phyloP scores from a whole-genome alignment of 78 protist genomes.

The Chrysochromulina parva region DNA sequence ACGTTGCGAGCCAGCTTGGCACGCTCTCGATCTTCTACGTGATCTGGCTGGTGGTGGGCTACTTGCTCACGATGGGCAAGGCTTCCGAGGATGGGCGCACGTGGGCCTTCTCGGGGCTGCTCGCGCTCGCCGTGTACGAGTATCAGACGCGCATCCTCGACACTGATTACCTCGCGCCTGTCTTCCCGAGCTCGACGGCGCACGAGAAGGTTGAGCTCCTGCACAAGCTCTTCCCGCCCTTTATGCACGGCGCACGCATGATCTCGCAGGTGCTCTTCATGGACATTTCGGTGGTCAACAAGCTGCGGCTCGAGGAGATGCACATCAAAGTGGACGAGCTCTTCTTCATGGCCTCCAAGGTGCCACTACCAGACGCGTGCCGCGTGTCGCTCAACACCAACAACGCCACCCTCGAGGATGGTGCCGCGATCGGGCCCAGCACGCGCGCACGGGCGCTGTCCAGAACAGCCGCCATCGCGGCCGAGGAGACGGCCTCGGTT shows the following conservation, averaged over 20 bases:
- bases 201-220: constrained; percentile 12
- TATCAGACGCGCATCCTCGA: neutral
- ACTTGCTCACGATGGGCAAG: constrained; percentile 11
- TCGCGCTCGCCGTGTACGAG: constrained; percentile 23
- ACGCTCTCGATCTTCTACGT: neutral
- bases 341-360: neutral
- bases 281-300: neutral
- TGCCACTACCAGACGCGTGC: too few relatives aligned
- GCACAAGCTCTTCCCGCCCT: constrained; percentile 15
- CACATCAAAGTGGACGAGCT: neutral
- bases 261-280: neutral
- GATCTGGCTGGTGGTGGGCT: neutral
- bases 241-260: neutral
- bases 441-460: neutral
- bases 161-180: neutral
- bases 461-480: neutral
- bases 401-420: neutral
- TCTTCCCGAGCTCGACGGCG: too few relatives aligned
- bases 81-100: neutral
- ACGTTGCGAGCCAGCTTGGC: too few relatives aligned
- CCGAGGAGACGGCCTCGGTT: neutral
- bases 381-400: too few relatives aligned
- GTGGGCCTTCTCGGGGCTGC: neutral
- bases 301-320: neutral
- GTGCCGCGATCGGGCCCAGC: neutral